phyloP scores from a whole-genome alignment of 2,329 filamentous ascomycete genomes.

The Aureobasidium sp. region DNA sequence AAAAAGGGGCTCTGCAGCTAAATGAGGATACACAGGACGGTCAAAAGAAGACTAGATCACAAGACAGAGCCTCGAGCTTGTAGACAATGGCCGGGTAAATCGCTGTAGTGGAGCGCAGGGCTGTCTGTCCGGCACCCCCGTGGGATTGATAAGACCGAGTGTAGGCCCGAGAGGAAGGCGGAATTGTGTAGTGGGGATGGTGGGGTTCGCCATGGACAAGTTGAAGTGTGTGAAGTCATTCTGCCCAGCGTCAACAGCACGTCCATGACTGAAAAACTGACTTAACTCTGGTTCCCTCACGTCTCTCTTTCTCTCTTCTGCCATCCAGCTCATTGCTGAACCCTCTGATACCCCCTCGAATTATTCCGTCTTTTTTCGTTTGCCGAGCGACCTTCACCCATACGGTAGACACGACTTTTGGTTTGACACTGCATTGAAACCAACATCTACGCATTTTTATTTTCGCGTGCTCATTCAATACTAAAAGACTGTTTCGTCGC shows the following conservation, averaged over 20 bases:
- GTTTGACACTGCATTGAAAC: background rate
- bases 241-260: slow-evolving; percentile 11
- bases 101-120: background rate
- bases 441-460: slow-evolving; percentile 6
- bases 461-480: background rate
- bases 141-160: background rate
- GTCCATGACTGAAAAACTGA: slow-evolving; percentile 8
- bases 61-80: background rate
- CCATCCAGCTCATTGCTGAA: background rate
- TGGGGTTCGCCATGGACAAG: slow-evolving; percentile 5
- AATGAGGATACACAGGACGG: background rate
- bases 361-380: slow-evolving; percentile 6
- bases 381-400: background rate
- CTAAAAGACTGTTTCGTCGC: background rate
- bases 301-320: background rate
- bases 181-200: slow-evolving; percentile 4
- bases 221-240: slow-evolving; percentile 11
- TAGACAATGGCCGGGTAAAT: background rate
- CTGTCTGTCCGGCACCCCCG: background rate
- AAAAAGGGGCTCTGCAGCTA: background rate
- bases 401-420: background rate
- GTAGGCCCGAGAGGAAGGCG: background rate
- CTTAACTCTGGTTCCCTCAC: slow-evolving; percentile 7
- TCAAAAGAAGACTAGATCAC: background rate
- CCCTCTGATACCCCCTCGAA: slow-evolving; percentile 1